Percentiles rank a stretch among this genome's conserved stretches.
Conservation (phyloP, 2,329 filamentous ascomycete genomes). For the Aspergillus ochraceoroseus region DNA sequence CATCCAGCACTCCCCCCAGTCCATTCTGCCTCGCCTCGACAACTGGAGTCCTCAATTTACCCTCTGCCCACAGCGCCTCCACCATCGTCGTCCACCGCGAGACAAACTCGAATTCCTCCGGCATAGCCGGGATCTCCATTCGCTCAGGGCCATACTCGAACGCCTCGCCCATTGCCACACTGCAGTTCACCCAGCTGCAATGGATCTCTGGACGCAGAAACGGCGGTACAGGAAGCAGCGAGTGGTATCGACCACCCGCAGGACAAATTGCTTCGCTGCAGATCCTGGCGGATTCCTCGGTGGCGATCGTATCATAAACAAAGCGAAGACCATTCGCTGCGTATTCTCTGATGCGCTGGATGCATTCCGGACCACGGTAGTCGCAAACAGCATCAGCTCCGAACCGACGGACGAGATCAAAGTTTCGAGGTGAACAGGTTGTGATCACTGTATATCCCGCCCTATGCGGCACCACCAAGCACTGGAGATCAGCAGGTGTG, state of each 20-base stretch:
- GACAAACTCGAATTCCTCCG: slow-evolving; percentile 3
- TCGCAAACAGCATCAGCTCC: slow-evolving; percentile 7
- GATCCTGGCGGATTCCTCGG: background rate
- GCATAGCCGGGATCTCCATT: background rate
- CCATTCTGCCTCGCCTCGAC: background rate
- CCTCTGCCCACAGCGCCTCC: background rate
- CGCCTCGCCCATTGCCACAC: background rate
- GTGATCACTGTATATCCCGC: slow-evolving; percentile 1
- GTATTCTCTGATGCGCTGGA: background rate
- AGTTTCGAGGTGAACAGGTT: slow-evolving; percentile 6
- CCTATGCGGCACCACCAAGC: too few species aligned
- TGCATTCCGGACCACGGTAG: slow-evolving; percentile 4
- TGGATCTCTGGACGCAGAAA: background rate
- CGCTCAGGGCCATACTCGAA: slow-evolving; percentile 6
- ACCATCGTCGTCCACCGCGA: background rate
- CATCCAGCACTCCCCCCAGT: background rate
- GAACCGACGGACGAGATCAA: background rate
- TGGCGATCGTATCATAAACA: slow-evolving; percentile 3
- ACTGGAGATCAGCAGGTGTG: too few species aligned
- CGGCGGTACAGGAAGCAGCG: background rate
- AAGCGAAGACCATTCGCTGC: background rate
- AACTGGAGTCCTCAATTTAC: background rate
- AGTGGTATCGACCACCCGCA: slow-evolving; percentile 8
- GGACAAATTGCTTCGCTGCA: slow-evolving; percentile 6
- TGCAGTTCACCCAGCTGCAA: background rate